Percentiles rank a stretch among this genome's conserved stretches.
phyloP scores from a whole-genome alignment of 78 protist genomes.

The Dictyostelium discoideum region dicty_2.7 NC_007091.3:1307001-1307500 shows the following conservation, averaged over 20 bases:
- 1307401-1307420: constrained; percentile 20
- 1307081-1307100: not conserved
- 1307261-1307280: not conserved
- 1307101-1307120: constrained; percentile 84
- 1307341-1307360: not conserved
- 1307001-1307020: constrained; percentile 44
- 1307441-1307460: constrained; percentile 93
- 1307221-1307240: constrained; percentile 58
- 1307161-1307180: constrained; percentile 82
- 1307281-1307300: not conserved
- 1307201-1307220: constrained; percentile 48
- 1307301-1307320: not conserved
- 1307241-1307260: constrained; percentile 69
- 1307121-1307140: constrained; percentile 93
- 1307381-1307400: constrained; percentile 36
- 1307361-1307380: constrained; percentile 62
- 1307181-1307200: constrained; percentile 67
- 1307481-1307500: constrained; percentile 76
- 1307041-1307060: constrained; percentile 83
- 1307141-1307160: constrained; percentile 65
- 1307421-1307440: constrained; percentile 90
- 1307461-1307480: constrained; percentile 73
- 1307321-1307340: not conserved
- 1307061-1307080: constrained; percentile 70
- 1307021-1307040: constrained; percentile 28